Evolutionary conservation across 768 basidiomycete species (phyloP), one percentile per base, ranked within the genome.

Genomic region (Calocybe cyanea): DNA sequence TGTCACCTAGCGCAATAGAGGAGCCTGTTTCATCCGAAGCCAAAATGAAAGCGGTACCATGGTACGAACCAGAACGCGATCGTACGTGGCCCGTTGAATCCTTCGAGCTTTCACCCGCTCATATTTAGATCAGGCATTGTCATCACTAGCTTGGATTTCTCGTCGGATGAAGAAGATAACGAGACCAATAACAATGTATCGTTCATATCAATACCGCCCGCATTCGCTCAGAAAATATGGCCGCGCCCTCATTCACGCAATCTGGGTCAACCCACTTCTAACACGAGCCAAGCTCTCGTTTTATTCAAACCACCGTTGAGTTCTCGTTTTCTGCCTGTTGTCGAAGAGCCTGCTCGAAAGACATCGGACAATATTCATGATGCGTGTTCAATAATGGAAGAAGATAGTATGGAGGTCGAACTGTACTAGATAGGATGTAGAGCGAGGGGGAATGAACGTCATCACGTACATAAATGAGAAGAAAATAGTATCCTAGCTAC

Each of bases 51-150:
- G 55, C 60, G 7, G 70, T 71, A 7, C 77, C 80, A 23, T 85
- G 81, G 81, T 85, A 81, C 56, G 83, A 84, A 58, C 73, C 78
- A 4, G 85, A 85, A 57, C 81, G 76, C 52, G 77, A 85, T 58
- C 68, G 87, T 88, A 62, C 54, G 81, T 73, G 24, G 32, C 15
- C 13, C 51, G 19, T 51, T 30, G 41, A 20, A 32, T 37, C 38
- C 11, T 50, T 30, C 21, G 24, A 17, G 15, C 18, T 28, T 28
- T 28, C 11, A 28, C 6, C 11, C 17, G 45, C 45, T 48, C 19
- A 35, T n/a, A 28, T 51, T 36, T 43, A 44, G 38, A n/a, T 7
- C 58, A 84, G 83, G 83, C 32, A 82, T 86, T 51, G 70, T 86
- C 21, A 71, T 86, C 25, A 82, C 81, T 17, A 73, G 79, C 54